A percentile compares a stretch with the other conserved stretches of the same genome.
Conservation (phyloP, 352 stramenopile genomes). For the Lagenidium giganteum region DNA sequence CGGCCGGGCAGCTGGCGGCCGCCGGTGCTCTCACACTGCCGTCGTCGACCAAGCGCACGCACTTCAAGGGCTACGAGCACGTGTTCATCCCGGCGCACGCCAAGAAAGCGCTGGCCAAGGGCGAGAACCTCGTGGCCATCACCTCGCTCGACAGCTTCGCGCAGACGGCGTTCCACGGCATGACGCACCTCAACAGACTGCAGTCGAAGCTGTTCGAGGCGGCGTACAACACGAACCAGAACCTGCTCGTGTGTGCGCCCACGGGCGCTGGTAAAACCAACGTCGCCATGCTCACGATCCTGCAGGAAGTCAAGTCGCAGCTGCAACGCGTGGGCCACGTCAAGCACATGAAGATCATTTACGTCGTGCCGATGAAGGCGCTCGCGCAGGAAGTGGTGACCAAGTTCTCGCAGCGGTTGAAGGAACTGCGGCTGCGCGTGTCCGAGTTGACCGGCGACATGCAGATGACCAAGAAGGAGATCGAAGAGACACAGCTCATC, state of each 20-base stretch:
- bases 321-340: conserved; percentile 46
- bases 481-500: conserved; percentile 94
- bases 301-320: conserved; percentile 88
- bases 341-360: conserved; percentile 94
- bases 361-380: conserved; percentile 97
- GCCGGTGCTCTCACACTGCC: conserved; percentile 50
- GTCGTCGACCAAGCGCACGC: conserved; percentile 57
- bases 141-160: conserved; percentile 61
- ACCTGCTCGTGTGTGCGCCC: conserved; percentile 93
- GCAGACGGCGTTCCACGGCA: conserved; percentile 72
- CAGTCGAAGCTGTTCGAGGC: conserved; percentile 97
- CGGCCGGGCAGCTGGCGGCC: conserved; percentile 57
- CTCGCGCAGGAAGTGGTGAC: conserved; percentile 98
- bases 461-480: conserved; percentile 97
- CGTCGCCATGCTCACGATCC: conserved; percentile 96
- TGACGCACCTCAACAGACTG: conserved; percentile 93
- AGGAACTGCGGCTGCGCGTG: conserved; percentile 66
- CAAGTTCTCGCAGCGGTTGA: conserved; percentile 93
- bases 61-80: conserved; percentile 81
- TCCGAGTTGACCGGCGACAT: conserved; percentile 97
- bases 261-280: conserved; percentile 98
- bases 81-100: conserved; percentile 75
- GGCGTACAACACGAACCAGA: conserved; percentile 96
- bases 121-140: conserved; percentile 65
- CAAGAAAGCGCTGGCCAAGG: conserved; percentile 46